Conservation (phyloP, 2,329 filamentous ascomycete species). For the Pseudogymnoascus sp. region DNA sequence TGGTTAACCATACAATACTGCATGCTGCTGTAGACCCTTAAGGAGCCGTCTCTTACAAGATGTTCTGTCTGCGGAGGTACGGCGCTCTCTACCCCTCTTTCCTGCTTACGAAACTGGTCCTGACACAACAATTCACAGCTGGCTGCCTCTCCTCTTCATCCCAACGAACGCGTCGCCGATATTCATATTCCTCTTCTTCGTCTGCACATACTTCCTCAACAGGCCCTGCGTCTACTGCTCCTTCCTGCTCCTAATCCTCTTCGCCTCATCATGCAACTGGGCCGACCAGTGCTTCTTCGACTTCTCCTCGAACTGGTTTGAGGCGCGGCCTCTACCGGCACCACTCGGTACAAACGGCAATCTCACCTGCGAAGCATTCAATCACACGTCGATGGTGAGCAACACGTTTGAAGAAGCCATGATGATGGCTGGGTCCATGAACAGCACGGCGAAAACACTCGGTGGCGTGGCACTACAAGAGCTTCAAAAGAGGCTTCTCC, state of each 20-base stretch:
- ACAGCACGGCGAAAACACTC: constrained; percentile 61
- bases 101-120: constrained; percentile 1
- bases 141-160: constrained; percentile 81
- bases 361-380: constrained; percentile 19
- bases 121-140: constrained; percentile 41
- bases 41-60: constrained; percentile 25
- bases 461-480: constrained; percentile 60
- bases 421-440: constrained; percentile 38
- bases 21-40: background rate
- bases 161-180: constrained; percentile 77
- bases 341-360: constrained; percentile 15
- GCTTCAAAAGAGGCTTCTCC: constrained; percentile 39
- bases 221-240: constrained; percentile 97
- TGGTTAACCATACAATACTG: background rate
- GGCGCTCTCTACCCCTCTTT: constrained; percentile 9
- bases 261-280: constrained; percentile 86
- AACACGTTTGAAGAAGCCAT: constrained; percentile 29
- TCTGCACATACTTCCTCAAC: constrained; percentile 92
- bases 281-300: constrained; percentile 89
- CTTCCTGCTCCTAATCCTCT: constrained; percentile 87
- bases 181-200: constrained; percentile 82
- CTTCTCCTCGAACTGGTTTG: constrained; percentile 85
- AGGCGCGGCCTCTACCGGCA: constrained; percentile 48
- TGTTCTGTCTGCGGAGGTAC: constrained; percentile 58
- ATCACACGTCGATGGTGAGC: constrained; percentile 21